Conservation (phyloP, 2,329 filamentous ascomycete genomes). For the Trichoderma simmonsii region DNA sequence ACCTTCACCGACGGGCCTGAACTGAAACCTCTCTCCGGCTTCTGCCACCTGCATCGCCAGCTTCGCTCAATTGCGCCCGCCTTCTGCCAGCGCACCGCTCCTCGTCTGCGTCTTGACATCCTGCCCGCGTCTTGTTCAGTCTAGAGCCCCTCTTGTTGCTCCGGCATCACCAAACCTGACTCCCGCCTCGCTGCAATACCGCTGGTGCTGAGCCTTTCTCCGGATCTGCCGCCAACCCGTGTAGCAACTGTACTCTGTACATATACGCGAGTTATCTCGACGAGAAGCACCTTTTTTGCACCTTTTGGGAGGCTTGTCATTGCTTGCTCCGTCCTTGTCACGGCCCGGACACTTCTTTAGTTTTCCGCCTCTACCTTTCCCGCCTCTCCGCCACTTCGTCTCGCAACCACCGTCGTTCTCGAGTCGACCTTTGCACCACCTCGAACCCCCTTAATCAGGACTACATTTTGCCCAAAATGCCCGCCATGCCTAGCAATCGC, state of each 20-base stretch:
- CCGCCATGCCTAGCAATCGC: slow-evolving; percentile 87
- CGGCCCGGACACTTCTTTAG: background rate
- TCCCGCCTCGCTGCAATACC: background rate
- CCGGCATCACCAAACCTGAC: background rate
- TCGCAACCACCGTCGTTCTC: background rate
- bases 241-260: background rate
- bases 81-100: background rate
- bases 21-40: background rate
- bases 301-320: background rate
- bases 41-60: background rate
- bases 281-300: background rate
- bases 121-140: background rate
- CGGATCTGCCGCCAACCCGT: background rate
- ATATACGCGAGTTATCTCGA: background rate
- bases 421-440: background rate
- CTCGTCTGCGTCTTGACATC: background rate
- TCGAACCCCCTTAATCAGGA: background rate
- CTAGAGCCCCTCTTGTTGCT: background rate
- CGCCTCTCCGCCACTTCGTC: slow-evolving; percentile 3
- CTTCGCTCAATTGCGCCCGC: slow-evolving; percentile 13
- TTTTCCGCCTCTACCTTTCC: background rate
- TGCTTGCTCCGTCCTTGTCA: background rate
- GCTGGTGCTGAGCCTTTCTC: background rate
- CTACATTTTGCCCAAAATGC: slow-evolving; percentile 18
- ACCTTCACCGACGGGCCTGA: slow-evolving; percentile 12